These are phyloP conservation scores for Blastobotrys ciferrii DNA, from an alignment of 1,139 yeast species.

Conservation along the genomic window DNA sequence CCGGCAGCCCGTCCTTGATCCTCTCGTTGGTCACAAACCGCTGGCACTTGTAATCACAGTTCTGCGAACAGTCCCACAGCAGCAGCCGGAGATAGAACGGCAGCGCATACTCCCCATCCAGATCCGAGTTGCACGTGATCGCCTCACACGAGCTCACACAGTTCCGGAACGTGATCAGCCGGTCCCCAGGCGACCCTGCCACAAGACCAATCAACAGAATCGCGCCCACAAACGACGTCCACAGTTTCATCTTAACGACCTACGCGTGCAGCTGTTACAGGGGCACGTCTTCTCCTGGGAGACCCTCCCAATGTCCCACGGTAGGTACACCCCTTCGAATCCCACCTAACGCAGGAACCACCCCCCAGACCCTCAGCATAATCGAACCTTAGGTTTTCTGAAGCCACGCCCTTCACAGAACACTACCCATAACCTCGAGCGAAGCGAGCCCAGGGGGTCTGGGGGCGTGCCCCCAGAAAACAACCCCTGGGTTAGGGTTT, in stretches of 20 bases:
- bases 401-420: too few species aligned
- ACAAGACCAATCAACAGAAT: slow-evolving; percentile 15
- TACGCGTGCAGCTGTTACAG: too few species aligned
- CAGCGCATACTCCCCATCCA: slow-evolving; percentile 39
- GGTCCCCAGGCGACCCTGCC: slow-evolving; percentile 73
- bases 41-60: slow-evolving; percentile 94
- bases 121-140: slow-evolving; percentile 34
- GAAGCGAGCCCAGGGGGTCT: too few species aligned
- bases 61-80: slow-evolving; percentile 75
- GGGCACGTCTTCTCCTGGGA: too few species aligned
- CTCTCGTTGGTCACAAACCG: slow-evolving; percentile 62
- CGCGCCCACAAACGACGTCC: background rate
- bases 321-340: too few species aligned
- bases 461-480: too few species aligned
- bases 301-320: too few species aligned
- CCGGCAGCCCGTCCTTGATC: slow-evolving; percentile 45
- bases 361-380: too few species aligned
- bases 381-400: too few species aligned
- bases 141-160: slow-evolving; percentile 62
- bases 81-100: slow-evolving; percentile 48
- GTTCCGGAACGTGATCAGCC: slow-evolving; percentile 61
- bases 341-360: too few species aligned
- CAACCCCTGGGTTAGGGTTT: too few species aligned
- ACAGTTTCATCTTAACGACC: background rate
- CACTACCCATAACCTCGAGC: too few species aligned